Conservation (phyloP, 768 basidiomycete species). For the Rhodosporidiobolus odoratus region DNA sequence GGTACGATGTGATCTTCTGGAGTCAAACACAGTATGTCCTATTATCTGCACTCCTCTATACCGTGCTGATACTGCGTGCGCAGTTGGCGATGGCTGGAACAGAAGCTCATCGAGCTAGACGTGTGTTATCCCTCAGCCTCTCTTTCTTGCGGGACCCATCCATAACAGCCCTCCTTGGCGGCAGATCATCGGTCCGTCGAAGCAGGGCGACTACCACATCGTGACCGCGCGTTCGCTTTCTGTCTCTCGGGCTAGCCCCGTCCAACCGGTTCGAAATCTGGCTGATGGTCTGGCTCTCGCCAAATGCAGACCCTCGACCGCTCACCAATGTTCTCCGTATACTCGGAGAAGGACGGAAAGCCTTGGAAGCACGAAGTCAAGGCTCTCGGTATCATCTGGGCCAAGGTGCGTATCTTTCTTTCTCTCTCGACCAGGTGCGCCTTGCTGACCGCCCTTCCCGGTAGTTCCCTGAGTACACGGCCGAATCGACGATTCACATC, state of each 20-base stretch:
- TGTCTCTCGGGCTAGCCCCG: not conserved
- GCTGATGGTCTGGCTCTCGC: not conserved
- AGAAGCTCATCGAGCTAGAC: conserved; percentile 76
- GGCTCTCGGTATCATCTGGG: conserved; percentile 74
- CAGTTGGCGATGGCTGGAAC: conserved; percentile 85
- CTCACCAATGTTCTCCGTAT: conserved; percentile 82
- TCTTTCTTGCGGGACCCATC: not conserved
- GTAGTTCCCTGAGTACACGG: conserved; percentile 68
- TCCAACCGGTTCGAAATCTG: not conserved
- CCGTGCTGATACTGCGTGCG: too few relatives aligned
- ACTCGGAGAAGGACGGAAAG: conserved; percentile 65
- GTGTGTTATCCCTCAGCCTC: conserved; percentile 49
- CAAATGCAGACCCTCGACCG: conserved; percentile 63
- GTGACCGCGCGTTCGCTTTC: conserved; percentile 40
- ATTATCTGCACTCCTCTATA: too few relatives aligned
- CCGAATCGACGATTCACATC: conserved; percentile 74
- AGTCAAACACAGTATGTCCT: conserved; percentile 79
- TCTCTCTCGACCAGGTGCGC: too few relatives aligned
- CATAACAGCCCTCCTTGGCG: too few relatives aligned
- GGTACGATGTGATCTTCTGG: conserved; percentile 74
- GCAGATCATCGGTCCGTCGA: conserved; percentile 22
- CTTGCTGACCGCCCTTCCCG: too few relatives aligned
- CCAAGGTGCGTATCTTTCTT: too few relatives aligned
- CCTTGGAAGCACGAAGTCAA: conserved; percentile 60
- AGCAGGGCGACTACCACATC: conserved; percentile 39